A percentile compares a stretch with the other conserved stretches of the same genome.
Conservation (phyloP, 2,329 filamentous ascomycete genomes). For the Cordyceps cicadae region DNA sequence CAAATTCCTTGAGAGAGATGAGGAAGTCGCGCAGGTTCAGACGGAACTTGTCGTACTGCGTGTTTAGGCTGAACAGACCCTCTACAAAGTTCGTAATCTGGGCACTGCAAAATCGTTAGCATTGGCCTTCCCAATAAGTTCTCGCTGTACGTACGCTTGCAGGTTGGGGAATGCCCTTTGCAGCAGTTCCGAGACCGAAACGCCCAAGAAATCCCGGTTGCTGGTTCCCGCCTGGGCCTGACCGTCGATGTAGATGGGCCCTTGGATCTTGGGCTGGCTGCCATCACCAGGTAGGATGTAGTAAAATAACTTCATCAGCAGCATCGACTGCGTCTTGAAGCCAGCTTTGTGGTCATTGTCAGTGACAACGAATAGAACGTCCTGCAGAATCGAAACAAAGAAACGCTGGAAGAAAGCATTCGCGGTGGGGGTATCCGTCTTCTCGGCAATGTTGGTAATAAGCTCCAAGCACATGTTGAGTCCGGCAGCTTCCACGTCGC, state of each 20-base stretch:
- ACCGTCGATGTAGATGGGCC: slow-evolving; percentile 79
- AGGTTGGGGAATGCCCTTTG: slow-evolving; percentile 91
- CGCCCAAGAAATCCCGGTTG: slow-evolving; percentile 84
- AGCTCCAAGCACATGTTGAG: slow-evolving; percentile 97
- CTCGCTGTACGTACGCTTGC: slow-evolving; percentile 57
- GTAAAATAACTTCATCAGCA: slow-evolving; percentile 93
- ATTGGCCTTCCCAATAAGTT: background rate
- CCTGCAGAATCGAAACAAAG: slow-evolving; percentile 89
- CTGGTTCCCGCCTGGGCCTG: slow-evolving; percentile 75
- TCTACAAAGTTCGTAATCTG: slow-evolving; percentile 90
- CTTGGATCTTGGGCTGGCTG: slow-evolving; percentile 73
- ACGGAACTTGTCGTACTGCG: slow-evolving; percentile 89
- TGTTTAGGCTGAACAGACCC: slow-evolving; percentile 79
- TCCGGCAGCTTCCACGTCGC: slow-evolving; percentile 91
- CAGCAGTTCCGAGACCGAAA: slow-evolving; percentile 77
- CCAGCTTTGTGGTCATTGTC: slow-evolving; percentile 98
- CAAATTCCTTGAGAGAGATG: slow-evolving; percentile 93
- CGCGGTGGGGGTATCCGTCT: slow-evolving; percentile 76
- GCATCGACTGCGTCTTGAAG: slow-evolving; percentile 94
- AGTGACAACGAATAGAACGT: slow-evolving; percentile 96
- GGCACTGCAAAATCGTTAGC: slow-evolving; percentile 44
- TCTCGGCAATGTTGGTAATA: slow-evolving; percentile 93
- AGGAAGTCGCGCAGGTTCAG: slow-evolving; percentile 93
- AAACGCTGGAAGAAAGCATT: slow-evolving; percentile 98
- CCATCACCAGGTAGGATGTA: slow-evolving; percentile 70